These are phyloP conservation scores for Alternaria ventricosa DNA, from an alignment of 2,329 filamentous ascomycete species.

Conservation along the genomic window DNA sequence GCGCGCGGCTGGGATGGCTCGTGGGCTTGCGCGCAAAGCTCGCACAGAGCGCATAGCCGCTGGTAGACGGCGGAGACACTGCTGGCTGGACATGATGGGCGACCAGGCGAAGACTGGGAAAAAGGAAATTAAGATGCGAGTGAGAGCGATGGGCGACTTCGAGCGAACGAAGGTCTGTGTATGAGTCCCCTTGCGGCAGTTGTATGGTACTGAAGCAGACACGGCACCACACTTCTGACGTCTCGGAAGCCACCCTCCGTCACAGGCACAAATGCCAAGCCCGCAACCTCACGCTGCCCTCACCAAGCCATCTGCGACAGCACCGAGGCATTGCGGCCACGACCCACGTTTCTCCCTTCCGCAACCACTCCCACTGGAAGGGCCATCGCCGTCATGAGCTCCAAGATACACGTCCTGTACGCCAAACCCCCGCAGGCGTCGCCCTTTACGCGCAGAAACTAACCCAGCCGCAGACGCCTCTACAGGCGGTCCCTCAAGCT, in stretches of 20 bases:
- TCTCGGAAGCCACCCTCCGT: conserved; percentile 36
- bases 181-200: conserved; percentile 34
- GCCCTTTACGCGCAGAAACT: conserved; percentile 26
- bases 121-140: conserved; percentile 15
- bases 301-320: conserved; percentile 23
- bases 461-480: conserved; percentile 63
- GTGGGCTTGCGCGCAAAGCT: conserved; percentile 39
- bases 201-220: conserved; percentile 22
- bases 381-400: conserved; percentile 47
- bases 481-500: conserved; percentile 95
- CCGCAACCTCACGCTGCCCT: conserved; percentile 31
- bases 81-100: conserved; percentile 45
- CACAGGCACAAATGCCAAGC: conserved; percentile 33
- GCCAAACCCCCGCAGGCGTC: conserved; percentile 19
- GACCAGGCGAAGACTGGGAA: conserved; percentile 8
- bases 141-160: conserved; percentile 15
- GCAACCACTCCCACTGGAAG: conserved; percentile 20
- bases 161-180: conserved; percentile 1
- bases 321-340: conserved; percentile 41
- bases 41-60: conserved; percentile 37
- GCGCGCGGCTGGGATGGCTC: conserved; percentile 37
- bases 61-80: conserved; percentile 48
- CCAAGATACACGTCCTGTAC: conserved; percentile 48
- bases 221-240: conserved; percentile 33
- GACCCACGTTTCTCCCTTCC: conserved; percentile 13